Base-by-base conservation (phyloP, 2,329 filamentous ascomycete genomes). In the Phoma sp. region DNA sequence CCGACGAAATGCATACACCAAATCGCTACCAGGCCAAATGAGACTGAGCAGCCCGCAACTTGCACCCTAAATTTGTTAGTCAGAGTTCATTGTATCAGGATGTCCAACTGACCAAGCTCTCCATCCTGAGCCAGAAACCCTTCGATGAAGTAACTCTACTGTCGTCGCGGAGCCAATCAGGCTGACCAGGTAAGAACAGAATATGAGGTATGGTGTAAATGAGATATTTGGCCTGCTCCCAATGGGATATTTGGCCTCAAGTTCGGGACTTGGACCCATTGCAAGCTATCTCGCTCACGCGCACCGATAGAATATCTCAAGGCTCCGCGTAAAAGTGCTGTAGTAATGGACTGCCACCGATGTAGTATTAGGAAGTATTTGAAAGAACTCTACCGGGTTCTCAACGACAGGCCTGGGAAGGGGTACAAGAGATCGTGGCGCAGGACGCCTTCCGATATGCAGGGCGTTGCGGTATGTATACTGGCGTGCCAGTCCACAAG, bases 151-250 rank as follows among this genome's bases (percentile, higher is more conserved):
- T 54, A 96, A 78, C 73, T 96, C 92, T 29, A 96, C 80, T 0
- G 91, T 93, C 3, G 91, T 91, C 45, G 86, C 82, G 43, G 90
- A 88, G 58, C 92, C 92, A 60, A 90, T 79, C 58, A 89, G 85
- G 68, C 91, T 95, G 61, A 88, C 80, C 38, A 89, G 75, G 64
- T 84, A 89, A 1, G 86, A 88, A 22, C 67, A 61, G n/a, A 72
- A 64, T 14, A 73, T 68, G 82, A 90, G 43, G 27, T 67, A 69
- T 4, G 68, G 64, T 1, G 72, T 63, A 49, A 78, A 80, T 11
- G 73, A 74, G 52, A 79, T 78, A 2, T 62, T 59, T 22, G 79
- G 72, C 39, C 55, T 61, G 9, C 69, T 69, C 22, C 75, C 74
- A 3, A 70, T 52, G 3, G 63, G 65, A 37, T 76, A 77, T 36